Evolutionary conservation across 2,329 filamentous ascomycete species (phyloP).

Genomic region (Cytospora schulzeri): DNA sequence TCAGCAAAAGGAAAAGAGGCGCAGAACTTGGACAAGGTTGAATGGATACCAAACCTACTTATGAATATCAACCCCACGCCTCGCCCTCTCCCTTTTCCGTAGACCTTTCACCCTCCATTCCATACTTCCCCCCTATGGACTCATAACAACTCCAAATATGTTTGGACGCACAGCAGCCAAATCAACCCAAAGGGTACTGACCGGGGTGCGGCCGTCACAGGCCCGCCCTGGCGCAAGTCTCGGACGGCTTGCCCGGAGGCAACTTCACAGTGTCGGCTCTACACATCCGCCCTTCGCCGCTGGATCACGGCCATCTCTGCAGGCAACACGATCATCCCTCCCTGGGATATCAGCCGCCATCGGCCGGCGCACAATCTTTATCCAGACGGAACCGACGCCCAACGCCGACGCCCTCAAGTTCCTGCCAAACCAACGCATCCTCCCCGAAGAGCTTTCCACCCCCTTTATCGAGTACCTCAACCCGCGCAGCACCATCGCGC

Average conservation of each 20-base stretch:
- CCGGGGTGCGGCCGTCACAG: slow-evolving; percentile 28
- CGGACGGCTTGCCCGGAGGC: slow-evolving; percentile 34
- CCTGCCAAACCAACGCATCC: slow-evolving; percentile 82
- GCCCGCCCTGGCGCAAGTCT: slow-evolving; percentile 23
- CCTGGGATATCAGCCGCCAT: slow-evolving; percentile 32
- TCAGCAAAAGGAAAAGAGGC: slow-evolving; percentile 10
- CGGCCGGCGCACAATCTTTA: slow-evolving; percentile 80
- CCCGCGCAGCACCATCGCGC: slow-evolving; percentile 83
- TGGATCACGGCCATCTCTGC: slow-evolving; percentile 33
- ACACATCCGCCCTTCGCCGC: slow-evolving; percentile 33
- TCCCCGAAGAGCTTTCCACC: slow-evolving; percentile 72
- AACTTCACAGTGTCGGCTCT: slow-evolving; percentile 32
- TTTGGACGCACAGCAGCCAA: slow-evolving; percentile 15
- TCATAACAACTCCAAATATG: slow-evolving; percentile 2
- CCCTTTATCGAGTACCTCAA: slow-evolving; percentile 91
- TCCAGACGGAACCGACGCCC: slow-evolving; percentile 92
- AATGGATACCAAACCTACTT: neutral
- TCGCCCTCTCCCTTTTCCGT: neutral
- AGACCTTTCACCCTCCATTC: neutral
- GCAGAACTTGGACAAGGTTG: neutral
- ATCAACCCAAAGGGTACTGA: slow-evolving; percentile 21
- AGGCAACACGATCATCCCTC: slow-evolving; percentile 21
- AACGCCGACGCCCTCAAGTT: slow-evolving; percentile 98
- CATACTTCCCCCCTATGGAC: slow-evolving; percentile 1
- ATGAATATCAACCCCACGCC: neutral